Evolutionary conservation across 192 early-diverging fungal species (phyloP), one percentile per base, ranked within the genome.

Genomic region (Pilaira anomala): DNA sequence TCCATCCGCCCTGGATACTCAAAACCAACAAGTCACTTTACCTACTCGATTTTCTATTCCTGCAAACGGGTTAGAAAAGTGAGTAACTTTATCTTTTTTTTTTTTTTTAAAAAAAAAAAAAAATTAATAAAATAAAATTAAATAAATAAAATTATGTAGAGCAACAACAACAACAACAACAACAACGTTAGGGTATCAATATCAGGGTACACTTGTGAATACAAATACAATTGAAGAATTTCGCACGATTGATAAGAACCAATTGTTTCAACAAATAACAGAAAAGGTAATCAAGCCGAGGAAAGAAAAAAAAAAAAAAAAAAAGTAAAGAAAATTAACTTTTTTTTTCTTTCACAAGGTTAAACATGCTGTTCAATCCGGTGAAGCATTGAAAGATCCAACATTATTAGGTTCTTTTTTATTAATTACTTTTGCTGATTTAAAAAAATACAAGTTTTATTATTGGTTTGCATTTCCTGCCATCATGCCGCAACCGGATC

Each of bases 221-320:
- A 94, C 93, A 28, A 99, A 99, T 72, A 97, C 97, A 0, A 78
- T 97, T 6, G 93, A 97, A 63, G 93, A 94, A 46, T 99, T 97
- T 69, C 92, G 90, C 66, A 63, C 60, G 42, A 52, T 85, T 30
- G 93, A 97, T 74, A 96, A 93, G 69, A 69, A 73, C 19, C 80
- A 75, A 22, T 68, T 92, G 16, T 83, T 97, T 63, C 75, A 78
- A 56, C 53, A 66, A 12, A 65, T 72, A 1, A 78, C 86, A 6
- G 76, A 82, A 60, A 74, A 87, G 75, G 88, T 91, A 73, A 62
- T 24, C 13, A 7, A 57, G 12, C 36, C 36, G 30, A 57, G 33
- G 6, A 36, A 36, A 13, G 5, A 25, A 39, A 18, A 22, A 21
- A 63, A 48, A 42, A 24, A 21, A 21, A 50, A 7, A n/a, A 21